Evolutionary conservation across 768 basidiomycete genomes (phyloP).

Genomic region (Leccinum uliginosum): DNA sequence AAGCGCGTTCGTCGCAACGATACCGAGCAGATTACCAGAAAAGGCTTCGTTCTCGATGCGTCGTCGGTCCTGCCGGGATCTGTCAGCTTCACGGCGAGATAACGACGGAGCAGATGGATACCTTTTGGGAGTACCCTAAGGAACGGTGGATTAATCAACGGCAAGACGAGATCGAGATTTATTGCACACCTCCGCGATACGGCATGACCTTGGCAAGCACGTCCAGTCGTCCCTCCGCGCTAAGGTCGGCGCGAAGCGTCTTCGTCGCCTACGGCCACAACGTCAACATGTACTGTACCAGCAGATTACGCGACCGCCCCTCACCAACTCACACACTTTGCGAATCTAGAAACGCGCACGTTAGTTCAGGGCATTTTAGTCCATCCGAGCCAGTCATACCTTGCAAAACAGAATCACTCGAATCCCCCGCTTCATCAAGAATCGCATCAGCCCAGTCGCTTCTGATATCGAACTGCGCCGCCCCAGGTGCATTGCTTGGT

Average conservation of each 20-base stretch:
- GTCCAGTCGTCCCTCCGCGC: constrained; percentile 70
- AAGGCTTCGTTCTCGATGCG: constrained; percentile 86
- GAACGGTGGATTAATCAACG: background rate
- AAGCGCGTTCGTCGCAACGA: constrained; percentile 86
- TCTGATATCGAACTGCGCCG: constrained; percentile 58
- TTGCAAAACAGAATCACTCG: constrained; percentile 88
- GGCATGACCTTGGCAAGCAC: constrained; percentile 72
- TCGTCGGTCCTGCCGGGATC: constrained; percentile 59
- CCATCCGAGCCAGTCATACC: constrained; percentile 32
- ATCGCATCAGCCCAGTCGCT: constrained; percentile 68
- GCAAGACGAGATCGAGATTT: background rate
- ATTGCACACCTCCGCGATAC: constrained; percentile 70
- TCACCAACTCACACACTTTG: constrained; percentile 77
- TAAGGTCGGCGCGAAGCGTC: constrained; percentile 63
- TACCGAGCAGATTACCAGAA: constrained; percentile 75
- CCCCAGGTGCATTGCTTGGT: constrained; percentile 49
- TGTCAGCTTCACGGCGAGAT: background rate
- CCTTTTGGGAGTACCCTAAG: constrained; percentile 70
- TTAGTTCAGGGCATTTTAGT: background rate
- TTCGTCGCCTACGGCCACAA: constrained; percentile 68
- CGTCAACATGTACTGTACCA: background rate
- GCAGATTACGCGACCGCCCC: constrained; percentile 6
- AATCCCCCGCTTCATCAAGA: constrained; percentile 76
- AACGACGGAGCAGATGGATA: constrained; percentile 21
- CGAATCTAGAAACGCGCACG: constrained; percentile 47